Percentiles rank a stretch among this genome's conserved stretches.
Evolutionary conservation across 768 basidiomycete genomes (phyloP).

Genomic region (Suillus plorans): DNA sequence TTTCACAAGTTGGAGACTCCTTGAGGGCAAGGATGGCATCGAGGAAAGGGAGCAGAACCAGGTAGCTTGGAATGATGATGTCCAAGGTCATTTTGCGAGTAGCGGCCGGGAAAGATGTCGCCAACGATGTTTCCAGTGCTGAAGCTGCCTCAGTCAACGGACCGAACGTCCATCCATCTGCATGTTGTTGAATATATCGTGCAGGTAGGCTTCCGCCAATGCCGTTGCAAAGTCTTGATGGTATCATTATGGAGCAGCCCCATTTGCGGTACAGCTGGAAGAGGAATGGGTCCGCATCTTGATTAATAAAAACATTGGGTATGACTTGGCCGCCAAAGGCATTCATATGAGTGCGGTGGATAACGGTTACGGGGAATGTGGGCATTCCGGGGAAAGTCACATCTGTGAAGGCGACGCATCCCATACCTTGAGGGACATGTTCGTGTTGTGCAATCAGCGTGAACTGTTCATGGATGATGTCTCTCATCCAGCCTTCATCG

Average conservation of each 20-base stretch:
- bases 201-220: constrained; percentile 47
- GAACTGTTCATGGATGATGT: constrained; percentile 41
- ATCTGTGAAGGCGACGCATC: constrained; percentile 59
- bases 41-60: constrained; percentile 47
- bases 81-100: constrained; percentile 49
- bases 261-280: constrained; percentile 62
- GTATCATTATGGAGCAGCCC: constrained; percentile 48
- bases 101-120: constrained; percentile 16
- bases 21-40: constrained; percentile 43
- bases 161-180: constrained; percentile 48
- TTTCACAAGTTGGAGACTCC: constrained; percentile 40
- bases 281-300: constrained; percentile 58
- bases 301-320: constrained; percentile 53
- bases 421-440: constrained; percentile 45
- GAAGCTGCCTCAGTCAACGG: constrained; percentile 42
- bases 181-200: constrained; percentile 47
- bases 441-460: constrained; percentile 27
- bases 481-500: constrained; percentile 53
- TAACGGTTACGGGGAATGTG: constrained; percentile 55
- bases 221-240: constrained; percentile 40
- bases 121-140: constrained; percentile 38
- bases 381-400: constrained; percentile 58
- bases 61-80: constrained; percentile 55
- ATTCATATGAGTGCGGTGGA: constrained; percentile 55
- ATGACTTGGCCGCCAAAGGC: constrained; percentile 52